A percentile compares a stretch with the other conserved stretches of the same genome.
Conservation (phyloP, 2,329 filamentous ascomycete genomes). For the Aspergillus ochraceus region DNA sequence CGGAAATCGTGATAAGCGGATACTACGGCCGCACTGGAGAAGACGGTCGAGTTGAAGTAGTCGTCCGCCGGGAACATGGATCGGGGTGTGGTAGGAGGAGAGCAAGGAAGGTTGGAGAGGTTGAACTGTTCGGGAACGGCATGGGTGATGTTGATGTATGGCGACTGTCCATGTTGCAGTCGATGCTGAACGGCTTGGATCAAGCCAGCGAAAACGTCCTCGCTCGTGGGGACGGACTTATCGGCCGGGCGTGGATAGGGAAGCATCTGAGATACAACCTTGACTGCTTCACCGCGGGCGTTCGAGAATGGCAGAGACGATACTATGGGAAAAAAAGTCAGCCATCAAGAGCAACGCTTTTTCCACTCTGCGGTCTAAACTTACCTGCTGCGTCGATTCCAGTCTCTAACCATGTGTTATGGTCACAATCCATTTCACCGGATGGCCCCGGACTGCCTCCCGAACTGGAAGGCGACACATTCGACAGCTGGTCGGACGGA, state of each 20-base stretch:
- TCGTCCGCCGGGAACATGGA: constrained; percentile 52
- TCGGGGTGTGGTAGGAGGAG: constrained; percentile 61
- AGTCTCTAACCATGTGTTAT: constrained; percentile 38
- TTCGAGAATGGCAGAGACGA: constrained; percentile 42
- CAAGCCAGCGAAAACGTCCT: constrained; percentile 53
- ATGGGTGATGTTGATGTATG: constrained; percentile 65
- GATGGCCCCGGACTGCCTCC: constrained; percentile 32
- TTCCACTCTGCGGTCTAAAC: constrained; percentile 7
- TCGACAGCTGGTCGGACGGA: constrained; percentile 31
- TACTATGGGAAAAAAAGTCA: constrained; percentile 19
- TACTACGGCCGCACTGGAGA: constrained; percentile 62
- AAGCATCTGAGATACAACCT: constrained; percentile 61
- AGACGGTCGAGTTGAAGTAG: constrained; percentile 63
- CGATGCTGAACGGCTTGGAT: constrained; percentile 57
- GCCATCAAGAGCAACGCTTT: background rate
- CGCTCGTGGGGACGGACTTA: constrained; percentile 30
- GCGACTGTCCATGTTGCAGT: constrained; percentile 51
- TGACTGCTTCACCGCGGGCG: constrained; percentile 46
- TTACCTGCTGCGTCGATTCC: constrained; percentile 38
- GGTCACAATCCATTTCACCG: constrained; percentile 34
- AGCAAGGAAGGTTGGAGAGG: constrained; percentile 61
- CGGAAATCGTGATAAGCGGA: constrained; percentile 58
- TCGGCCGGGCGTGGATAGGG: constrained; percentile 51
- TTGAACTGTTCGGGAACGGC: constrained; percentile 63
- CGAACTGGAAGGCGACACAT: constrained; percentile 30